Percentiles rank a stretch among this genome's conserved stretches.
Conservation (phyloP, 2,329 filamentous ascomycete species). For the Raffaelea albimanens region DNA sequence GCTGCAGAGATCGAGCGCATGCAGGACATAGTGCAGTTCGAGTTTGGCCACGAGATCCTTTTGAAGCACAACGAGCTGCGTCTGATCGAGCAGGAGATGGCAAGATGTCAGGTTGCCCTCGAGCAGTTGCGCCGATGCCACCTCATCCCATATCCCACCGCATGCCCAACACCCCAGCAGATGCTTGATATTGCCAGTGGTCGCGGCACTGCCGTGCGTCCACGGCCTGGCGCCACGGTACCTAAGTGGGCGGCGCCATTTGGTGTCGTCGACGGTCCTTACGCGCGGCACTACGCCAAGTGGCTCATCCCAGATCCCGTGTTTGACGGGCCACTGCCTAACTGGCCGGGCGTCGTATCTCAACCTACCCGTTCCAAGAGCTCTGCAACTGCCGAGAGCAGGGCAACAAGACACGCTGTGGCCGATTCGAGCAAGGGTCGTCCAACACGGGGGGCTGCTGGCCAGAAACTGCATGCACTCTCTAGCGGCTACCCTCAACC, state of each 20-base stretch:
- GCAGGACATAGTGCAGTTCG: conserved; percentile 68
- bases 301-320: conserved; percentile 86
- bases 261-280: conserved; percentile 85
- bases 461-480: conserved; percentile 59
- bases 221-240: conserved; percentile 51
- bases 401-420: conserved; percentile 70
- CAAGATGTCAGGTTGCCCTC: conserved; percentile 86
- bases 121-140: conserved; percentile 91
- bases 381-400: conserved; percentile 53
- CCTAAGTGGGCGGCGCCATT: conserved; percentile 78
- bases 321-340: conserved; percentile 62
- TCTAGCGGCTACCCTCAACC: conserved; percentile 60
- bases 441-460: conserved; percentile 36
- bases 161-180: conserved; percentile 54
- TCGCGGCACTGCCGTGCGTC: conserved; percentile 59
- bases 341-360: conserved; percentile 32
- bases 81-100: conserved; percentile 89
- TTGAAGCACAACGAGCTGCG: conserved; percentile 91
- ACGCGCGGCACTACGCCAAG: conserved; percentile 86
- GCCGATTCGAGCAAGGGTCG: conserved; percentile 48
- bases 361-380: conserved; percentile 24
- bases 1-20: conserved; percentile 38
- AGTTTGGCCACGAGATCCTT: conserved; percentile 85
- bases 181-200: conserved; percentile 66
- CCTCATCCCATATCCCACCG: conserved; percentile 79